These are phyloP conservation scores for Pelargonium citronellum DNA, from an alignment of 441 rosid genomes.

Conservation along the genomic window DNA sequence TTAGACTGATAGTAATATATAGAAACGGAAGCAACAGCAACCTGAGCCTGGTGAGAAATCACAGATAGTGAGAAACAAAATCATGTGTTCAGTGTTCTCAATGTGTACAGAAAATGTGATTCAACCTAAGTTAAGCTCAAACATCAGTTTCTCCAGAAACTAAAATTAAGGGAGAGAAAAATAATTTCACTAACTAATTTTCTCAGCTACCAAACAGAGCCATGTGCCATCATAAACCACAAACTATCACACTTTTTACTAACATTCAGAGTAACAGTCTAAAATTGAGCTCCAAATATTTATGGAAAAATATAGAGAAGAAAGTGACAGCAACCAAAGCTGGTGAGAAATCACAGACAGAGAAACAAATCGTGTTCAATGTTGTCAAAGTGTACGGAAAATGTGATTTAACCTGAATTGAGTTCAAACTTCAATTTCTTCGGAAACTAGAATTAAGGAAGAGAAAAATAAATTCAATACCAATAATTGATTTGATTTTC, in stretches of 20 bases:
- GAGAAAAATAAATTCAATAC: not conserved
- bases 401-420: not conserved
- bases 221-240: no score
- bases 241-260: no score
- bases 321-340: no score
- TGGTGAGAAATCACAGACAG: no score
- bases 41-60: no score
- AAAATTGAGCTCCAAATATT: not conserved
- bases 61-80: no score
- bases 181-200: not conserved
- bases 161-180: not conserved
- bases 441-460: not conserved
- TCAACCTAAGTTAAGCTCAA: not conserved
- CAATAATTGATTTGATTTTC: not conserved
- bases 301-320: no score
- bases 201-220: slow-evolving; percentile 1
- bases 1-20: no score
- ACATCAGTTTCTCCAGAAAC: not conserved
- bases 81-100: not conserved
- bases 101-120: not conserved
- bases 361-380: no score
- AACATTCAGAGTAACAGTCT: not conserved
- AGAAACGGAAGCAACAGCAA: no score
- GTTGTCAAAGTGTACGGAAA: not conserved
- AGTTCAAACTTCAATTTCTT: not conserved